Base-by-base conservation (phyloP, 163 green algal genomes). In the Volvox carteri region DNA sequence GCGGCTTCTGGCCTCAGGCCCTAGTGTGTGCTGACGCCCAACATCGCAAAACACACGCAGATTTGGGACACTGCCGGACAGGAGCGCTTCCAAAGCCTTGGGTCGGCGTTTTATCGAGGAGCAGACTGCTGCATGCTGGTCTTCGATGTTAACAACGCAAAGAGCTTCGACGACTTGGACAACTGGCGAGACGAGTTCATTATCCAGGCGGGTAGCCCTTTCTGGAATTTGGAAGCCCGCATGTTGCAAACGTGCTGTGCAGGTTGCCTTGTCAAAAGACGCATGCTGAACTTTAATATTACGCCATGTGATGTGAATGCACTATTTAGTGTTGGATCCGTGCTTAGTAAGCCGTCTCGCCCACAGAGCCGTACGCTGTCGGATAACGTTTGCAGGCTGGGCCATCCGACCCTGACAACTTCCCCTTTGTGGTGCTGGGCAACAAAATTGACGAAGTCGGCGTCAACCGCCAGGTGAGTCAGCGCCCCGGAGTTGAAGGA, bases 101-200 rank as follows among this genome's bases (percentile, higher is more conserved):
- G 98, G 1, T 98, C 99, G 21, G 98, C 98, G 0, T 99, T 99
- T 84, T 99, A 99, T 91, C 95, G 98, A 16, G 98, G 98, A n/a
- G 98, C 98, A 56, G 98, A 99, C 91, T 99, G 98, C 93, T 99
- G 98, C 90, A 97, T 99, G 67, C 92, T 99, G 1, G 97, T 99
- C 8, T 99, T 99, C 89, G 98, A 99, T 87, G 98, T 99, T 0
- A 99, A 99, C 92, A 94, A 92, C 11, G 94, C 95, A 28, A 99
- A 99, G 91, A 97, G 96, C 1, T 99, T 99, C 90, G 98, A 99
- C 5, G 97, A 97, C 91, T 90, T 99, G 86, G 98, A 99, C 84
- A 99, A 98, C 85, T 99, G 98, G 98, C 90, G 97, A 44, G 97
- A 99, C 62, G 98, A 99, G 94, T 99, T 99, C 87, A 91, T 99